Conservation (phyloP, 495 filamentous ascomycete genomes). For the Entonaema liquescens region DNA sequence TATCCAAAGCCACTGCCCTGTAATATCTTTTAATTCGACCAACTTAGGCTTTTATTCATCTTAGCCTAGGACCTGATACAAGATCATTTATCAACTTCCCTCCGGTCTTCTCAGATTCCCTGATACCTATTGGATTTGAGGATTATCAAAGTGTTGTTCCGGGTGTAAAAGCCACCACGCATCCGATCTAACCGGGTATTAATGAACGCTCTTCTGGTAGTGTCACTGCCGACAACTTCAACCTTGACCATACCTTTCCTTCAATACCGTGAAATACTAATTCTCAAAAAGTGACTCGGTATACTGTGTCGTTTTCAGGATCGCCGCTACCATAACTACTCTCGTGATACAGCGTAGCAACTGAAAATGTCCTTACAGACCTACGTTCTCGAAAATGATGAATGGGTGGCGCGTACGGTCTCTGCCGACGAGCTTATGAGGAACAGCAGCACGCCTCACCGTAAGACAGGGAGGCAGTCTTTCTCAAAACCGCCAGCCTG, state of each 20-base stretch:
- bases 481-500: slow-evolving; percentile 56
- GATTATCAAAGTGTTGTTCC: not conserved
- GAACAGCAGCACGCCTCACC: slow-evolving; percentile 13
- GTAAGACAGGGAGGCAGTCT: slow-evolving; percentile 19
- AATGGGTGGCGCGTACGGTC: slow-evolving; percentile 61
- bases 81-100: not conserved
- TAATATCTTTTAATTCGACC: not conserved
- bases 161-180: not conserved
- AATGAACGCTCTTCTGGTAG: not conserved
- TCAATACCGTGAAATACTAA: not conserved
- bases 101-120: not conserved
- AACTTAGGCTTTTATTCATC: slow-evolving; percentile 2
- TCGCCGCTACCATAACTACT: not conserved
- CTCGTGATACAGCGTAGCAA: not conserved
- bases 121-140: not conserved
- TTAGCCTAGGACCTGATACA: not conserved
- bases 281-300: not conserved
- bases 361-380: slow-evolving; percentile 55
- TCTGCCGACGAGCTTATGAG: slow-evolving; percentile 40
- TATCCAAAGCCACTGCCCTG: not conserved
- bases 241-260: not conserved
- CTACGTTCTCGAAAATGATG: slow-evolving; percentile 63
- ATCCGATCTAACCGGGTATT: not conserved
- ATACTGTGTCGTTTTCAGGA: not conserved
- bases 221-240: not conserved